Conservation (phyloP, 176 grass and related monocot species). For the Canna indica region DNA sequence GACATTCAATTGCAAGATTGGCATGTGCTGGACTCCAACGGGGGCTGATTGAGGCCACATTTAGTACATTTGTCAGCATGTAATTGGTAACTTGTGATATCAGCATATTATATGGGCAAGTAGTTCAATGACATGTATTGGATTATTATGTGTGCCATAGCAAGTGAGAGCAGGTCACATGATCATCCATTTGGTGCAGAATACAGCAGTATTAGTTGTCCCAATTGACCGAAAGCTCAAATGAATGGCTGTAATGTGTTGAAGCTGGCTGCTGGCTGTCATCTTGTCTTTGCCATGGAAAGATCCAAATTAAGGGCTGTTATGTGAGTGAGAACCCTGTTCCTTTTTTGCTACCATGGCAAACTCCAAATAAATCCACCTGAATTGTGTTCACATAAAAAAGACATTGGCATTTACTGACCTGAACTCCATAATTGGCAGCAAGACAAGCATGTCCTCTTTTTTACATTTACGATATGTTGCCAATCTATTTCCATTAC, state of each 20-base stretch:
- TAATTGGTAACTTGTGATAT: background rate
- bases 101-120: too few relatives aligned
- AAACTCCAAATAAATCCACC: too few relatives aligned
- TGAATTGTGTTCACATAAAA: too few relatives aligned
- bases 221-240: too few relatives aligned
- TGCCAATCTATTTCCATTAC: too few relatives aligned
- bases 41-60: background rate
- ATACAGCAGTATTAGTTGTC: background rate
- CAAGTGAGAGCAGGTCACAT: background rate
- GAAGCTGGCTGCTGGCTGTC: background rate
- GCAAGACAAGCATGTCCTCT: too few relatives aligned
- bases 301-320: too few relatives aligned
- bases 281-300: background rate
- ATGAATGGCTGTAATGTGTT: background rate
- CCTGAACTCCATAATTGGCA: too few relatives aligned
- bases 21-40: background rate
- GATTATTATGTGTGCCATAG: background rate
- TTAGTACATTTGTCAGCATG: background rate
- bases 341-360: too few relatives aligned
- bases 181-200: background rate
- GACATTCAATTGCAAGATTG: slow-evolving; percentile 2
- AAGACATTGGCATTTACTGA: too few relatives aligned
- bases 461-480: too few relatives aligned
- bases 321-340: background rate
- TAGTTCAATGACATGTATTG: background rate